Evolutionary conservation across 1,284 basidiomycete genomes (phyloP).

Genomic region (Puccinia hordei): DNA sequence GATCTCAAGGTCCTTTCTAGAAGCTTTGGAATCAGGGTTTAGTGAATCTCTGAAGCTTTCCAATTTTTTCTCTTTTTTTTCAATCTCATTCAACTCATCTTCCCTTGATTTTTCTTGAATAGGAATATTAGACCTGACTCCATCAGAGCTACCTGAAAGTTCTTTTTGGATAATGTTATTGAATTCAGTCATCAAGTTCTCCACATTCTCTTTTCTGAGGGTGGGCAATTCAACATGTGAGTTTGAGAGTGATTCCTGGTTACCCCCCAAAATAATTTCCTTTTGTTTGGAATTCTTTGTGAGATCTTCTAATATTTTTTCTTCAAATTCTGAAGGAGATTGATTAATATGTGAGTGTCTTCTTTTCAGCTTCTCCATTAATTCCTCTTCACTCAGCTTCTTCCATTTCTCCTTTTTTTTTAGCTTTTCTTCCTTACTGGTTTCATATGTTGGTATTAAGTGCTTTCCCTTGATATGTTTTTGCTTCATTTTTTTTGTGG

Average conservation of each 20-base stretch:
- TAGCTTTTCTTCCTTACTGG: not conserved
- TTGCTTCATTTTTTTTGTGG: not conserved
- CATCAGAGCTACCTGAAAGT: too few relatives aligned
- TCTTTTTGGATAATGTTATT: too few relatives aligned
- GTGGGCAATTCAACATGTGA: not conserved
- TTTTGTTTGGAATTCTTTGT: not conserved
- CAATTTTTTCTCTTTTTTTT: too few relatives aligned
- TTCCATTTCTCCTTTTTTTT: not conserved
- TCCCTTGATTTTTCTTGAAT: too few relatives aligned
- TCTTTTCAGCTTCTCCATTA: not conserved
- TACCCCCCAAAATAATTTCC: not conserved
- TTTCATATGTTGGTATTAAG: not conserved
- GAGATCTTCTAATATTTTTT: not conserved
- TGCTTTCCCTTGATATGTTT: not conserved
- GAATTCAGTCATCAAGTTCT: too few relatives aligned
- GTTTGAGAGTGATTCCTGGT: not conserved
- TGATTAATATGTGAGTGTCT: not conserved
- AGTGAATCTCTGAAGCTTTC: too few relatives aligned
- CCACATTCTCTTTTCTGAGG: not conserved
- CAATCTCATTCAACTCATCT: too few relatives aligned
- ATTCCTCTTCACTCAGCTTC: not conserved
- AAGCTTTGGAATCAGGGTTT: too few relatives aligned
- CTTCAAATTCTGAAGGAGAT: too few relatives aligned
- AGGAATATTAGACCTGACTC: too few relatives aligned
- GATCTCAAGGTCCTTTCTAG: too few relatives aligned